Evolutionary conservation across 2,329 filamentous ascomycete species (phyloP).

Genomic region (Venturia oleaginea): DNA sequence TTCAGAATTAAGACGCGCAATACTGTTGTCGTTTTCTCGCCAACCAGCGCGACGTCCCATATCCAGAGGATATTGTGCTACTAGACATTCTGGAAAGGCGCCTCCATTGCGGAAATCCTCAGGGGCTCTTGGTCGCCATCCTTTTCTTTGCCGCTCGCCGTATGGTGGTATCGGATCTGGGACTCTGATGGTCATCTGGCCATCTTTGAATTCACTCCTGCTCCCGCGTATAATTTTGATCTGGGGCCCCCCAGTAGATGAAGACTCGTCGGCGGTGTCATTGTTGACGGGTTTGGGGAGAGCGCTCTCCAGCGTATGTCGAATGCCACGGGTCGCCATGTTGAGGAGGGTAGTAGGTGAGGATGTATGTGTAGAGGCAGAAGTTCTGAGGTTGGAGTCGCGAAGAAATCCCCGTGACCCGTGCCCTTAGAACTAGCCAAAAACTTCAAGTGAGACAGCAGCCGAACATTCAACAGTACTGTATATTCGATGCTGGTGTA

Average conservation of each 20-base stretch:
- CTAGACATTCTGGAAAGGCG: slow-evolving; percentile 85
- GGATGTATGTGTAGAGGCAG: background rate
- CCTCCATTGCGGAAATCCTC: slow-evolving; percentile 96
- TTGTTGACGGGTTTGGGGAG: background rate
- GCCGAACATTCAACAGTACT: no score
- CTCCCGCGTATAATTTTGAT: slow-evolving; percentile 3
- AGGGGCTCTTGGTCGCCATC: slow-evolving; percentile 80
- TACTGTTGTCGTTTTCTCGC: slow-evolving; percentile 53
- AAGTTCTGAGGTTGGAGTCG: background rate
- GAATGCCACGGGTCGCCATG: background rate
- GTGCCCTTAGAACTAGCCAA: background rate
- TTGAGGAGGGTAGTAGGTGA: background rate
- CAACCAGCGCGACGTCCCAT: slow-evolving; percentile 73
- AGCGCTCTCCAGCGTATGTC: background rate
- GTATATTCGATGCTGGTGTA: no score
- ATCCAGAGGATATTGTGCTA: slow-evolving; percentile 91
- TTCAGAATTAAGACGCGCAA: slow-evolving; percentile 1
- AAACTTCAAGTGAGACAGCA: background rate
- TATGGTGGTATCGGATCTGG: slow-evolving; percentile 50
- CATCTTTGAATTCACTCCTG: slow-evolving; percentile 4
- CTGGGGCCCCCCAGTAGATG: background rate
- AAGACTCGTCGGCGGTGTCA: background rate
- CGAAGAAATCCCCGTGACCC: background rate
- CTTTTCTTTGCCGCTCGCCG: slow-evolving; percentile 59
- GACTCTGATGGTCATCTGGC: slow-evolving; percentile 1